A percentile compares a stretch with the other conserved stretches of the same genome.
These are phyloP conservation scores for Lippia alba DNA, from an alignment of 305 asterid genomes.

Conservation along the genomic window DNA sequence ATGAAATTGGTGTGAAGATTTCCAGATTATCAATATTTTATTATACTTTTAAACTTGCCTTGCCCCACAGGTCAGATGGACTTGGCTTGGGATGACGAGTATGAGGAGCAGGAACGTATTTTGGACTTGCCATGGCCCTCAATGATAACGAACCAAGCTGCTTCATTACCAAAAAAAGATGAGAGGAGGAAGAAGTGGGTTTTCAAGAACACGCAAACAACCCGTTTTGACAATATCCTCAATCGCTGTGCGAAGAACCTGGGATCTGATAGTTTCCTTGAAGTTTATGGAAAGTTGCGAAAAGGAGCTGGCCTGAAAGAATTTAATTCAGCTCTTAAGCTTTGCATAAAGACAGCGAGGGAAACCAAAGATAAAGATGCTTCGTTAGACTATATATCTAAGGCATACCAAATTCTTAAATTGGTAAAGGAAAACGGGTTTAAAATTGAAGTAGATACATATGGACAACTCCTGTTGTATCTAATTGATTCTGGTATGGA, in stretches of 20 bases:
- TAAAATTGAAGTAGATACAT: conserved; percentile 64
- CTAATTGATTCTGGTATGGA: conserved; percentile 71
- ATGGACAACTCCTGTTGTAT: conserved; percentile 70
- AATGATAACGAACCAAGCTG: conserved; percentile 23
- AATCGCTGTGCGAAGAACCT: conserved; percentile 57
- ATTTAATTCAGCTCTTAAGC: conserved; percentile 52
- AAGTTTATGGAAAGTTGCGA: conserved; percentile 65
- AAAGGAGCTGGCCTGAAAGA: conserved; percentile 66
- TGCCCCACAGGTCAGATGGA: conserved; percentile 55
- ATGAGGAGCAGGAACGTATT: conserved; percentile 30
- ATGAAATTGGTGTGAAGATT: conserved; percentile 18
- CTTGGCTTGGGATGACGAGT: conserved; percentile 54
- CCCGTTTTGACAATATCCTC: conserved; percentile 49
- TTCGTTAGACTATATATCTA: conserved; percentile 56
- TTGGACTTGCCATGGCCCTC: conserved; percentile 54
- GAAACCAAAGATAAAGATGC: conserved; percentile 64
- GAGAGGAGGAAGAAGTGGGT: conserved; percentile 67
- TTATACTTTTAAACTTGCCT: conserved; percentile 31
- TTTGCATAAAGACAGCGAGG: conserved; percentile 68
- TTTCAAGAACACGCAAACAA: conserved; percentile 39
- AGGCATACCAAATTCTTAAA: conserved; percentile 62
- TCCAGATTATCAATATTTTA: not conserved
- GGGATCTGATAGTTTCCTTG: conserved; percentile 60
- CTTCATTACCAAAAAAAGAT: conserved; percentile 57
- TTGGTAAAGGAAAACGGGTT: conserved; percentile 65